Conservation (phyloP, 805 yeast species). For the Saccharomycopsis schoenii region DNA sequence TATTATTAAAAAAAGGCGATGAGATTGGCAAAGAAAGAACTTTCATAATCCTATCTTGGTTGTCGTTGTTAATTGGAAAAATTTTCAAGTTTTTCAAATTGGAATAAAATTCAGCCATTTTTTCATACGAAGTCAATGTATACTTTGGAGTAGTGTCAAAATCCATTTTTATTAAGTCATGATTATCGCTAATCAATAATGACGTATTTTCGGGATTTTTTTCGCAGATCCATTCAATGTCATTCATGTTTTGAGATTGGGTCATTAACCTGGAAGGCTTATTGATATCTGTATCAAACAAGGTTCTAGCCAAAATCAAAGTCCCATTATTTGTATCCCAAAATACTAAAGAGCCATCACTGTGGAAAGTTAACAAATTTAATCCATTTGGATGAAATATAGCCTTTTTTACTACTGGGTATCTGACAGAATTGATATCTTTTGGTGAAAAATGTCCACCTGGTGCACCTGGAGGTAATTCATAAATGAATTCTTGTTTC, state of each 20-base stretch:
- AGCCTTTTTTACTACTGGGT: slow-evolving; percentile 41
- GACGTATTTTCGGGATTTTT: slow-evolving; percentile 74
- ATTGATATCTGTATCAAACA: slow-evolving; percentile 58
- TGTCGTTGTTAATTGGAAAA: slow-evolving; percentile 41
- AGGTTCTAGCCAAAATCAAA: slow-evolving; percentile 61
- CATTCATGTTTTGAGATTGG: slow-evolving; percentile 22
- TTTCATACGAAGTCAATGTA: slow-evolving; percentile 71
- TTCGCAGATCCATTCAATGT: slow-evolving; percentile 68
- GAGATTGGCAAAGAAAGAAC: slow-evolving; percentile 46
- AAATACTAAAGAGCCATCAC: slow-evolving; percentile 76
- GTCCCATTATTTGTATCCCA: slow-evolving; percentile 87
- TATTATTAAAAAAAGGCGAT: slow-evolving; percentile 73
- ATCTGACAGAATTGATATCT: slow-evolving; percentile 24
- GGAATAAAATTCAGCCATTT: slow-evolving; percentile 70
- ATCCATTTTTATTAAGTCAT: slow-evolving; percentile 47
- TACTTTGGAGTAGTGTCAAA: slow-evolving; percentile 76
- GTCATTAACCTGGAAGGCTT: slow-evolving; percentile 25
- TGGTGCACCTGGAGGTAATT: slow-evolving; percentile 55
- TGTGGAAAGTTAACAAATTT: slow-evolving; percentile 69
- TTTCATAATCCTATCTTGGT: slow-evolving; percentile 30
- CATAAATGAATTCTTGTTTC: slow-evolving; percentile 49
- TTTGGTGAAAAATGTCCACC: slow-evolving; percentile 46
- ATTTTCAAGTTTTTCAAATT: slow-evolving; percentile 45
- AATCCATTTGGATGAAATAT: slow-evolving; percentile 91
- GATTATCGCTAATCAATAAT: slow-evolving; percentile 49